Evolutionary conservation across 73 alveolate species (phyloP), one percentile per base, ranked within the genome.

Genomic region (Halteria grandinella): DNA sequence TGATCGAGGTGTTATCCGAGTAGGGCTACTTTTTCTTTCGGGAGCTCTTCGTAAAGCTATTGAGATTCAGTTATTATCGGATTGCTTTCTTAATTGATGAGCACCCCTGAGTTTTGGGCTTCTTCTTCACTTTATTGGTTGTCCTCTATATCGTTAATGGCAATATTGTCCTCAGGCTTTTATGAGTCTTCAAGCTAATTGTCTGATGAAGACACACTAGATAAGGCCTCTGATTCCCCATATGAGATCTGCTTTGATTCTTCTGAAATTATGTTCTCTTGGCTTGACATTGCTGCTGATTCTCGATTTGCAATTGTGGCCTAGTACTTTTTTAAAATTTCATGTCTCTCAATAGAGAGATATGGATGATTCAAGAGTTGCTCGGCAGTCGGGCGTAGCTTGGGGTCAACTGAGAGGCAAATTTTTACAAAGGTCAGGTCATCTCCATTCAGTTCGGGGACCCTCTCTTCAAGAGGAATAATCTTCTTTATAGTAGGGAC

Each of bases 401-500:
- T 28, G 12, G 80, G 80, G 47, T 66, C 34, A 12, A 66, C 12
- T 2, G 11, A 1, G 25, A 66, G 47, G 51, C 80, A 66, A 3
- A 20, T 23, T 53, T 44, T 66, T 10, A 66, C 66, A 45, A 66
- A 66, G 52, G 43, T 66, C 25, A 66, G 18, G 25, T 66, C 80
- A 45, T 44, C 49, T 44, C 32, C 7, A 25, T 48, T 34, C 39
- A 66, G 34, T 12, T 66, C 80, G 2, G 80, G 80, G 18, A 45
- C 50, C 47, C 80, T 66, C 3, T 4, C 20, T 5, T 66, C 80
- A 5, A 66, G 39, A 4, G 80, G 23, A 6, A 66, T 53, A 2
- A 45, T 53, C 20, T 66, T 66, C 51, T 44, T 66, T 1, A 27
- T 31, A 4, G 2, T 7, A 3, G 80, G 80, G 43, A 66, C 8